These are phyloP conservation scores for Ensete ventricosum DNA, from an alignment of 176 grass and related monocot species.

Conservation along the genomic window DNA sequence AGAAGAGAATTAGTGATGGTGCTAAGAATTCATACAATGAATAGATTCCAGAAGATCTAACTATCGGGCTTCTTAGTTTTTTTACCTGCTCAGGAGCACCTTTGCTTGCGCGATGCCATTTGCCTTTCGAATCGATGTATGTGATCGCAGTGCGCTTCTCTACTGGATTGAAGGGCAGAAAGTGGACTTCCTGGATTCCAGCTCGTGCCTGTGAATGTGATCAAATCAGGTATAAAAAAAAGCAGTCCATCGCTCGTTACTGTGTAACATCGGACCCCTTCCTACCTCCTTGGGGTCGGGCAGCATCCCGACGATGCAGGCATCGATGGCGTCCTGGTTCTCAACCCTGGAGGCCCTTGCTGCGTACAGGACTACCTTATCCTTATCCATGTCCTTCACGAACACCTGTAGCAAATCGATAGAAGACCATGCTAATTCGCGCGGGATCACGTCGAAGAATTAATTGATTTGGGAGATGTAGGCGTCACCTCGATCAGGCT, in stretches of 20 bases:
- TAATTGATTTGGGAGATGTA: not conserved
- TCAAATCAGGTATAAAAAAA: not conserved
- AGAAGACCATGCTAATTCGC: no score
- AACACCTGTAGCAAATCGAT: constrained; percentile 26
- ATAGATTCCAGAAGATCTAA: not conserved
- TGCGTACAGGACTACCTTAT: constrained; percentile 62
- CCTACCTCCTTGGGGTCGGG: constrained; percentile 57
- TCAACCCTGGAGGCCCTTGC: constrained; percentile 71
- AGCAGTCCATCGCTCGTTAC: not conserved
- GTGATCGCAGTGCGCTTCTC: constrained; percentile 93
- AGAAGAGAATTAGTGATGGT: not conserved
- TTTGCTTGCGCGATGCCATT: constrained; percentile 87
- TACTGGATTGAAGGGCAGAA: constrained; percentile 83
- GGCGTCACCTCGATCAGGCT: constrained; percentile 43
- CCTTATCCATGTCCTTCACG: constrained; percentile 67
- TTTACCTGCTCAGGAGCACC: constrained; percentile 61
- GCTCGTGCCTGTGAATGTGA: constrained; percentile 38
- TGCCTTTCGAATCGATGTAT: constrained; percentile 61
- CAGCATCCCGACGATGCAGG: constrained; percentile 83
- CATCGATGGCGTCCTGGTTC: constrained; percentile 97
- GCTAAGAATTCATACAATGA: not conserved
- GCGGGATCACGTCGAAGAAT: no score
- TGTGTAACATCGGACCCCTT: not conserved
- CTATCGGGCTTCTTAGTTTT: no score
- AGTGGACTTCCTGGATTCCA: constrained; percentile 74